Conservation (phyloP, 169 alveolate genomes). For the Eimeria zaria region DNA sequence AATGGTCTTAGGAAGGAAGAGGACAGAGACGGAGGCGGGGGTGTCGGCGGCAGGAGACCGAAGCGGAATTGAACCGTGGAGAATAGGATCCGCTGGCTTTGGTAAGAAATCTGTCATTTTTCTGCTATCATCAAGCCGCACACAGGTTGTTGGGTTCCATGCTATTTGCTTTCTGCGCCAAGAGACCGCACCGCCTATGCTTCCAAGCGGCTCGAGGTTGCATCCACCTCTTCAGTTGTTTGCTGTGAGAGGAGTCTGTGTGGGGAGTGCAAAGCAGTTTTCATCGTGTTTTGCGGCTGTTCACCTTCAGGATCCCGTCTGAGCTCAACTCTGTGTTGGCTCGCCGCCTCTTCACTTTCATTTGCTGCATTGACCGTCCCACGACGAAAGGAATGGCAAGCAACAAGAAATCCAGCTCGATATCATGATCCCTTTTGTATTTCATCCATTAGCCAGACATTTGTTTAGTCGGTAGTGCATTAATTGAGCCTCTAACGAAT, state of each 20-base stretch:
- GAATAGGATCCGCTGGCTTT: constrained; percentile 43
- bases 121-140: not conserved
- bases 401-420: not conserved
- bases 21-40: not conserved
- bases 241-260: not conserved
- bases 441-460: not conserved
- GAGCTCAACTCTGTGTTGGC: constrained; percentile 44
- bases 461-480: not conserved
- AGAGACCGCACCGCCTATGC: not conserved
- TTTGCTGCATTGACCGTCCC: constrained; percentile 66
- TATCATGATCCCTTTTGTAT: not conserved
- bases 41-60: not conserved
- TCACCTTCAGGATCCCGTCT: constrained; percentile 29
- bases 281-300: not conserved
- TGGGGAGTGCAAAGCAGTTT: not conserved
- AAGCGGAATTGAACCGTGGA: not conserved
- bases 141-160: not conserved
- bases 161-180: not conserved
- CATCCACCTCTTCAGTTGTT: not conserved
- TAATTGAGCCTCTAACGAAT: not conserved
- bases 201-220: not conserved
- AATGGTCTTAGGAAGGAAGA: constrained; percentile 15
- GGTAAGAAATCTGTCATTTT: constrained; percentile 3
- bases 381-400: constrained; percentile 66
- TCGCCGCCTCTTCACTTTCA: constrained; percentile 11